Evolutionary conservation across 345 rosid species (phyloP), one percentile per base, ranked within the genome.

Genomic region (Streptanthus diversifolius): DNA sequence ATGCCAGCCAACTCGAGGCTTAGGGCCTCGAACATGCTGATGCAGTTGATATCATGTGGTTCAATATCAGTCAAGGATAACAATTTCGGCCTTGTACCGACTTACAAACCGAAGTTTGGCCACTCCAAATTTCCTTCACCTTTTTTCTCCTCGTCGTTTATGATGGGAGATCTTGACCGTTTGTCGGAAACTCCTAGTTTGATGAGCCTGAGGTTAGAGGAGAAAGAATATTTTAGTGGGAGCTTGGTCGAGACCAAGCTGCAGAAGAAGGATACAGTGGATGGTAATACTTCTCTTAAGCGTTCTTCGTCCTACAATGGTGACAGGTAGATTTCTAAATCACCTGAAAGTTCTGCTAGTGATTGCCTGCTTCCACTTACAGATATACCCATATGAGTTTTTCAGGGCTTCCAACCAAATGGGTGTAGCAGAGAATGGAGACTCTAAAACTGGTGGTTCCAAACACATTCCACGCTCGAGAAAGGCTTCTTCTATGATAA

Each of bases 31-130:
- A 88, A 76, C 73, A 82, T 90, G 88, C 67, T 95, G 73, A 80
- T 95, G 96, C 99, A 95, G 41, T 74, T 95, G 85, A 91, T 95
- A 75, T 91, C 99, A 0, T 91, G 99, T 41, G 99, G 99, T 10
- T 95, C 98, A 22, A 81, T 95, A 83, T 87, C 99, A 11, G 99
- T 95, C 37, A 91, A 90, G 82, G 97, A 95, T 74, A 84, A 90
- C 73, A 88, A 81, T 64, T 91, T 91, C 55, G 97, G 99, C 71
- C 77, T 91, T 57, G 81, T 91, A 32, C 99, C 99, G 11, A 81
- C 88, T 11, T 91, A 91, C 75, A 84, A 77, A 49, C 92, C 98
- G 0, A 84, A 88, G 62, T 88, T 88, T 68, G 76, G 86, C 3
- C 90, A 87, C 70, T 83, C 98, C 0, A 91, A 89, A 67, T 86